Conservation (phyloP, 805 yeast genomes). For the Saccharomycopsis sp. region DNA sequence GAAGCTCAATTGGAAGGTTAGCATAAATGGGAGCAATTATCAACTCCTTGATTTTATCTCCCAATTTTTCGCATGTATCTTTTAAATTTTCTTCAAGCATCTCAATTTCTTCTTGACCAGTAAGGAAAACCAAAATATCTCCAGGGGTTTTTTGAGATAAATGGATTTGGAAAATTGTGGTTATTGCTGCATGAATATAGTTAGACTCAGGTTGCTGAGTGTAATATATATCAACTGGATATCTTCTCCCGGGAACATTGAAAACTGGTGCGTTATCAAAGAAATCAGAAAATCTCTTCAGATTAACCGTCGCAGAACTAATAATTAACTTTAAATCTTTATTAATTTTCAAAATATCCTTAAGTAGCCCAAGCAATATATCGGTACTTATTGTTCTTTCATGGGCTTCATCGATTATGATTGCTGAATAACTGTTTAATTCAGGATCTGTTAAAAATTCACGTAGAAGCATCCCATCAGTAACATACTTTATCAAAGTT, state of each 20-base stretch:
- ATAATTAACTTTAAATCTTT: slow-evolving; percentile 69
- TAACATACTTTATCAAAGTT: slow-evolving; percentile 81
- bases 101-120: slow-evolving; percentile 97
- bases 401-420: slow-evolving; percentile 96
- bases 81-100: slow-evolving; percentile 61
- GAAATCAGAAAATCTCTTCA: slow-evolving; percentile 75
- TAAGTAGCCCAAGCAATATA: slow-evolving; percentile 67
- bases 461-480: slow-evolving; percentile 90
- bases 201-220: slow-evolving; percentile 86
- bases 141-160: slow-evolving; percentile 60
- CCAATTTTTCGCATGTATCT: slow-evolving; percentile 60
- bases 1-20: slow-evolving; percentile 80
- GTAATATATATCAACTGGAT: slow-evolving; percentile 81
- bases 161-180: slow-evolving; percentile 85
- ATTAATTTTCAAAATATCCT: slow-evolving; percentile 56
- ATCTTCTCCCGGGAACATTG: slow-evolving; percentile 88
- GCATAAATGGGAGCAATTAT: slow-evolving; percentile 86
- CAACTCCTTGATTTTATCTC: slow-evolving; percentile 52
- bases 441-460: slow-evolving; percentile 78
- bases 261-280: slow-evolving; percentile 82
- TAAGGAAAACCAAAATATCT: slow-evolving; percentile 82
- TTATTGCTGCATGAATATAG: slow-evolving; percentile 81
- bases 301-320: slow-evolving; percentile 94
- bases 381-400: slow-evolving; percentile 57
- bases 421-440: slow-evolving; percentile 60